Evolutionary conservation across 371 early-diverging fungal species (phyloP).

Genomic region (Conidiobolus coronatus): DNA sequence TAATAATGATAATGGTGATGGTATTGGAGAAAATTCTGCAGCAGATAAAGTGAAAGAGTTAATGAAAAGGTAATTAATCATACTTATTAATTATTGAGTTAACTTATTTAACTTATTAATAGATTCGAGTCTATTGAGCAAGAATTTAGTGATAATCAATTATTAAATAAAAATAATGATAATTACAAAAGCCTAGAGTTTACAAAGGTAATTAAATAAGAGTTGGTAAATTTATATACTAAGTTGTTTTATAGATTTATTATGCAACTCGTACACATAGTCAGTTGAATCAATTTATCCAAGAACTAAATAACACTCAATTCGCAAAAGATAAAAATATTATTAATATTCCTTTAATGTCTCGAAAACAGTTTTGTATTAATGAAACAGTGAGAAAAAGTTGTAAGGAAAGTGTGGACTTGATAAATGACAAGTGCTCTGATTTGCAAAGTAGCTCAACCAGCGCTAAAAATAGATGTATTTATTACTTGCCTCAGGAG

Average conservation of each 20-base stretch:
- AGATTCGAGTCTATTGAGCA: neutral
- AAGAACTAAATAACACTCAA: constrained; percentile 60
- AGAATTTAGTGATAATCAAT: neutral
- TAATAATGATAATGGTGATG: constrained; percentile 2
- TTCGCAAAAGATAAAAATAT: constrained; percentile 22
- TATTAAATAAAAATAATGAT: constrained; percentile 5
- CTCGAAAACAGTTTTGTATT: constrained; percentile 66
- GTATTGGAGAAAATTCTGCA: constrained; percentile 7
- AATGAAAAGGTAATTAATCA: constrained; percentile 17
- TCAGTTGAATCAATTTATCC: constrained; percentile 77
- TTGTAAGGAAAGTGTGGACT: constrained; percentile 16
- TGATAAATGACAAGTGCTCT: constrained; percentile 55
- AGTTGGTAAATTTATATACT: constrained; percentile 16
- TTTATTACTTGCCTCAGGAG: constrained; percentile 21
- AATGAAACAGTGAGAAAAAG: constrained; percentile 26
- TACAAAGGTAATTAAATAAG: neutral
- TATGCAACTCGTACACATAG: constrained; percentile 84
- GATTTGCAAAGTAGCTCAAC: constrained; percentile 19
- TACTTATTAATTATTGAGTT: too few species aligned
- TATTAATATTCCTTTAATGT: constrained; percentile 51
- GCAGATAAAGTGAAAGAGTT: constrained; percentile 26
- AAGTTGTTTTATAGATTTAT: constrained; percentile 35
- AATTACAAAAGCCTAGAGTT: constrained; percentile 5
- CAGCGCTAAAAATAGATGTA: constrained; percentile 18
- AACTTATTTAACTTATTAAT: too few species aligned